Evolutionary conservation across 148 eudicot genomes (phyloP), one percentile per base, ranked within the genome.

Genomic region (Rhododendron ferrugineum): DNA sequence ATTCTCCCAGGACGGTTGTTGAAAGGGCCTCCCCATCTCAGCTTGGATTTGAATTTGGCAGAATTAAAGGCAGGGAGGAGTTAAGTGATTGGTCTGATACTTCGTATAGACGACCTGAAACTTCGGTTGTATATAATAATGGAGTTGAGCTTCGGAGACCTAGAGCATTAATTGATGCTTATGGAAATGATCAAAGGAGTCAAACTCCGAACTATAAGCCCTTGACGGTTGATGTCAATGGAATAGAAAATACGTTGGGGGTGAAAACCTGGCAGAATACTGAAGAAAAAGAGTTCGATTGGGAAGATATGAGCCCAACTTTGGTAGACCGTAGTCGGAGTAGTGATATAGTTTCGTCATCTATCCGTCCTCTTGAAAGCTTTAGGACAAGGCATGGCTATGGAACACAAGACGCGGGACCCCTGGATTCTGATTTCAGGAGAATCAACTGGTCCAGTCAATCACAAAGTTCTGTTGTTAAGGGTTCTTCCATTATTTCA

Each of bases 201-300:
- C 89, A 88, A 87, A 81, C 85, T 83, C 68, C 84, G 77, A 90
- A 84, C 79, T 86, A 74, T 80, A 91, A 89, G 87, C 89, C 91
- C 86, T 86, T 75, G 37, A 90, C 82, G 34, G 64, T 86, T 49
- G 91, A 83, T 86, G 56, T 89, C 56, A 93, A 93, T 88, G 94
- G 90, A 66, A 85, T 60, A 44, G 87, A 77, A 47, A 86, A 40
- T 78, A 92, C 72, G 68, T 46, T 66, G 79, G 83, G 89, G 42
- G 81, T 87, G 23, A 91, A 88, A 82, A 79, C 96, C 28, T 95
- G 98, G 98, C 92, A 91, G 88, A 89, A 92, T 83, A 93, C 94
- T 49, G 96, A 95, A 84, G 98, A 94, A 89, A 95, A 95, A 88
- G 98, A 95, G 84, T 95, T 93, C 84, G 92, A 95, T 81, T 95